phyloP scores from a whole-genome alignment of 495 filamentous ascomycete species.

The Trichoderma reesei region DNA sequence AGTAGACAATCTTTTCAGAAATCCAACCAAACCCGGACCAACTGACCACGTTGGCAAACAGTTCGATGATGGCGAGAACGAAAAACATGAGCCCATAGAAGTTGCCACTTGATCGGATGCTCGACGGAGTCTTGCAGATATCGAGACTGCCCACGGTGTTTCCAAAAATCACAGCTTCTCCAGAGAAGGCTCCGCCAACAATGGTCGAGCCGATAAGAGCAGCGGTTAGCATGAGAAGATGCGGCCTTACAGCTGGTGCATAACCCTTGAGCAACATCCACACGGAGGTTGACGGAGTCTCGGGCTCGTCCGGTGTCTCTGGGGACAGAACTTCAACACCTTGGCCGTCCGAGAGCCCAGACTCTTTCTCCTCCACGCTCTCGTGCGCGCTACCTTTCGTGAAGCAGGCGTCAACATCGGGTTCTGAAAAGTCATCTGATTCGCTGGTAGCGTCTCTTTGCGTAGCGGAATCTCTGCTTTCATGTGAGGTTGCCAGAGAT shows the following conservation, averaged over 20 bases:
- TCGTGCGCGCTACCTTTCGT: not conserved
- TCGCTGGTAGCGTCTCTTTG: not conserved
- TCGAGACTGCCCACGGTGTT: constrained; percentile 38
- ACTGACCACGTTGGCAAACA: constrained; percentile 43
- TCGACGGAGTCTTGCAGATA: constrained; percentile 30
- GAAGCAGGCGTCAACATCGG: not conserved
- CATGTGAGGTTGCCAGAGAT: constrained; percentile 16
- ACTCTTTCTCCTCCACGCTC: no score
- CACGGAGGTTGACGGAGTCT: no score
- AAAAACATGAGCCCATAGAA: constrained; percentile 49
- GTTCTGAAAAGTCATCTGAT: not conserved
- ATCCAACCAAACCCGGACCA: constrained; percentile 42
- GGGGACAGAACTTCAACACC: no score
- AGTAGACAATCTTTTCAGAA: constrained; percentile 43
- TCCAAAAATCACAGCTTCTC: constrained; percentile 45
- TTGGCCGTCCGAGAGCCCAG: no score
- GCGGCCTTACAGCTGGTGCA: no score
- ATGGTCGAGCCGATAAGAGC: constrained; percentile 32
- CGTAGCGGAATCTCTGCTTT: not conserved
- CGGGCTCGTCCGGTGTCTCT: no score
- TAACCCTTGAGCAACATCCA: no score
- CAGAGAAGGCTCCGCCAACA: constrained; percentile 39
- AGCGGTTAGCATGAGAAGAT: constrained; percentile 22
- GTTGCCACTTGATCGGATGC: constrained; percentile 21
- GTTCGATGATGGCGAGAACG: constrained; percentile 41